These are phyloP conservation scores for Albugo laibachii DNA, from an alignment of 352 stramenopile genomes.

Conservation along the genomic window DNA sequence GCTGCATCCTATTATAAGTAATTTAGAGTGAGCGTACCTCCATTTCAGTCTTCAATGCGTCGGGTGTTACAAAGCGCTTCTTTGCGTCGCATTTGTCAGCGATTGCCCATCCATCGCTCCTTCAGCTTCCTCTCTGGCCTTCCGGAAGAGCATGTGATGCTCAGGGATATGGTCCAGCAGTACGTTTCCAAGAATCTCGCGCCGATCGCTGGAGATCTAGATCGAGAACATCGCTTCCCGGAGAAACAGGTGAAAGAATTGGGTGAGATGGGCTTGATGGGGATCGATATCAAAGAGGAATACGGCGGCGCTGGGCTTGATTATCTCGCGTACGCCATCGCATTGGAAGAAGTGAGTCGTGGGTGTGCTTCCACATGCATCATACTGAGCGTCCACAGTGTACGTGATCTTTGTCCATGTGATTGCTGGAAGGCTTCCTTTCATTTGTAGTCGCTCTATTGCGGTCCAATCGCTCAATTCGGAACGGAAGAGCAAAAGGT, in stretches of 20 bases:
- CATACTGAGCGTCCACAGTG: slow-evolving; percentile 91
- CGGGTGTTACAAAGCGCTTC: too few relatives aligned
- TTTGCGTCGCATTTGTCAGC: too few relatives aligned
- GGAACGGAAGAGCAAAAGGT: slow-evolving; percentile 82
- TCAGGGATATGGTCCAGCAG: slow-evolving; percentile 89
- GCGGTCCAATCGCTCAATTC: slow-evolving; percentile 87
- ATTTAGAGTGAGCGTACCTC: not conserved
- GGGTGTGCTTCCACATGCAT: slow-evolving; percentile 91
- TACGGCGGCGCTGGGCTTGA: slow-evolving; percentile 87
- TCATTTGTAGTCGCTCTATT: slow-evolving; percentile 83
- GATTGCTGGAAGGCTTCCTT: slow-evolving; percentile 6
- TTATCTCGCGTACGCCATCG: slow-evolving; percentile 93
- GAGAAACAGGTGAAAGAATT: slow-evolving; percentile 65
- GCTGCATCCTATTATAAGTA: slow-evolving; percentile 33
- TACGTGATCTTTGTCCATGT: slow-evolving; percentile 11
- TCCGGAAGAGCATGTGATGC: slow-evolving; percentile 91
- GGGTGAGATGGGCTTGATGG: slow-evolving; percentile 91
- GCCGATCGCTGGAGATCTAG: slow-evolving; percentile 79
- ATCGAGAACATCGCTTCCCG: slow-evolving; percentile 78
- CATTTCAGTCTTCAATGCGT: too few relatives aligned
- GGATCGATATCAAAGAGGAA: slow-evolving; percentile 79
- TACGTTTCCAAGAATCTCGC: slow-evolving; percentile 90
- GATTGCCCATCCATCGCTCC: slow-evolving; percentile 9
- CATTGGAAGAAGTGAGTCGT: slow-evolving; percentile 94
- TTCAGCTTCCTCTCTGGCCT: slow-evolving; percentile 50